Percentiles rank a stretch among this genome's conserved stretches.
phyloP scores from a whole-genome alignment of 768 basidiomycete species.

The Paxillus ammoniavirescens region DNA sequence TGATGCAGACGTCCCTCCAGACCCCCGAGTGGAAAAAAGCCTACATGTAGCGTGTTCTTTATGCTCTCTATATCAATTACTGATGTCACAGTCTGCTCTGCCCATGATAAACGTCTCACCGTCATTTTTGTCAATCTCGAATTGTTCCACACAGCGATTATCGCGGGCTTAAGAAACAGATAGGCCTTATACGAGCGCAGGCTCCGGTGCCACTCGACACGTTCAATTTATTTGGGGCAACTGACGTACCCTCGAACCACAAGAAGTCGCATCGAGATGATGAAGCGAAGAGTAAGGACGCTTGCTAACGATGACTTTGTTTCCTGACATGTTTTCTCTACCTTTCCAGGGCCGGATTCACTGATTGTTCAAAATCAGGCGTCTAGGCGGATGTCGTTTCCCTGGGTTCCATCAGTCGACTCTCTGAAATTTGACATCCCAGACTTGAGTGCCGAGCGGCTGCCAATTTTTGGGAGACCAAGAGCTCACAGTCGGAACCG shows the following conservation, averaged over 20 bases:
- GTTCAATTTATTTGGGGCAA: constrained; percentile 9
- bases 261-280: background rate
- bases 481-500: constrained; percentile 6
- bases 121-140: background rate
- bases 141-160: constrained; percentile 54
- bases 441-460: background rate
- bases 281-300: constrained; percentile 7
- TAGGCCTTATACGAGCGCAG: constrained; percentile 49
- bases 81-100: background rate
- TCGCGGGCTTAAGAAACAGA: constrained; percentile 64
- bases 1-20: constrained; percentile 32
- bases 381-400: background rate
- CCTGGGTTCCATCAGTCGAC: background rate
- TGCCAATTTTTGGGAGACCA: background rate
- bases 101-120: background rate
- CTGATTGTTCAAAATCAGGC: background rate
- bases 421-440: background rate
- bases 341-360: constrained; percentile 2
- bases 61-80: background rate
- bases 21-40: constrained; percentile 57
- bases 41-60: constrained; percentile 26
- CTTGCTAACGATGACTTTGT: background rate
- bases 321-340: background rate
- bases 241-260: background rate
- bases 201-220: constrained; percentile 20